Conservation (phyloP, 306 rosid genomes). For the Alnus rubra region DNA sequence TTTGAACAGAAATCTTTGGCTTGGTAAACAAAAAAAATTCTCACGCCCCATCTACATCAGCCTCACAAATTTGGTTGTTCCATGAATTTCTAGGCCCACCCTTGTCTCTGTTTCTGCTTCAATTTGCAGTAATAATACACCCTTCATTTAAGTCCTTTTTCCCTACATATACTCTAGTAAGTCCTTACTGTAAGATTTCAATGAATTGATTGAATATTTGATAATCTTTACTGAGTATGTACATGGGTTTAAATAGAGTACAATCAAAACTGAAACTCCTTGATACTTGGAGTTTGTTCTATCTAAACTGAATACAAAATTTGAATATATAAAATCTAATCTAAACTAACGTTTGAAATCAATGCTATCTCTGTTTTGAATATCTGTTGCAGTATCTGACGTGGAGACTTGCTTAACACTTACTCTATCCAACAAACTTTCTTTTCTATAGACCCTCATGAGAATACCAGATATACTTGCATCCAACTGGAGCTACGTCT, state of each 20-base stretch:
- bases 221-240: no score
- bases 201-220: no score
- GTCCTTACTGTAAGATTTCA: no score
- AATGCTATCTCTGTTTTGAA: no score
- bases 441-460: neutral
- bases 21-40: neutral
- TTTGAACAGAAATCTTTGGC: neutral
- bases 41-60: neutral
- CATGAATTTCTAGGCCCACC: neutral
- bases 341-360: no score
- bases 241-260: no score
- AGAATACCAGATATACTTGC: constrained; percentile 4
- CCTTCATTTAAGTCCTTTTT: neutral
- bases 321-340: no score
- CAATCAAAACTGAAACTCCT: no score
- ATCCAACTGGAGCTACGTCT: constrained; percentile 16
- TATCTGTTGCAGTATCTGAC: no score
- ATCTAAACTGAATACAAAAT: no score
- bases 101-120: neutral
- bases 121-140: neutral
- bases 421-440: neutral
- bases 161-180: neutral
- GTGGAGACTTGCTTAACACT: no score
- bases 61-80: neutral
- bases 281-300: no score